Evolutionary conservation across 2,329 filamentous ascomycete genomes (phyloP), one percentile per base, ranked within the genome.

Genomic region (Ophiostoma australiae): DNA sequence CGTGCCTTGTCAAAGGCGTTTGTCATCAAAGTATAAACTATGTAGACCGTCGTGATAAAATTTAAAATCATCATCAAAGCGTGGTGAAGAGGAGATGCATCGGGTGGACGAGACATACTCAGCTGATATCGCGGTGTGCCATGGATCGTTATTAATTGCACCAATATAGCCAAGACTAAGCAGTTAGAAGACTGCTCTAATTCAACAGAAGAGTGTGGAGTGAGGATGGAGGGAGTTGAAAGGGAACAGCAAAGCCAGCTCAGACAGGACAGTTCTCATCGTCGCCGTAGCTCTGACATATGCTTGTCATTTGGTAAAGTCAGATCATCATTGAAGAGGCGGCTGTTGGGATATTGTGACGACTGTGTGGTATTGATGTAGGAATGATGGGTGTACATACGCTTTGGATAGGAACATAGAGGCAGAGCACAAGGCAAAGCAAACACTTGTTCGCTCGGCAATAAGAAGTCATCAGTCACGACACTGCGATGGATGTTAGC

Each of bases 231-330:
- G 10, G 20, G 48, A 67, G 15, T 37, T 3, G 11, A 66, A 66
- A 5, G 61, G 61, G 20, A 39, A 39, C 6, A 39, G 7, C 15
- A 63, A 68, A 44, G 55, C 66, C 31, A 65, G 55, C 73, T 83
- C 82, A 83, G 82, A 81, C 77, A 81, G 77, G 79, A 83, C 80
- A 77, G 70, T 74, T 81, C 76, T 87, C 85, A 79, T 85, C 81
- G 78, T 77, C 73, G 83, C 83, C 79, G 79, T 80, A 74, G 88
- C 93, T 96, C 90, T 86, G 93, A 96, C 92, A 96, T 96, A 96
- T 96, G 92, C 92, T 96, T 96, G 93, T 96, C 92, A 88, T 89
- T 82, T 82, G 81, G 84, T 86, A 85, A 84, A 85, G 90, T 93
- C 87, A 85, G 80, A 86, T 95, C 92, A 95, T 95, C 92, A 95